Evolutionary conservation across 2,329 filamentous ascomycete species (phyloP).

Genomic region (Neofusicoccum kwambonambiense): DNA sequence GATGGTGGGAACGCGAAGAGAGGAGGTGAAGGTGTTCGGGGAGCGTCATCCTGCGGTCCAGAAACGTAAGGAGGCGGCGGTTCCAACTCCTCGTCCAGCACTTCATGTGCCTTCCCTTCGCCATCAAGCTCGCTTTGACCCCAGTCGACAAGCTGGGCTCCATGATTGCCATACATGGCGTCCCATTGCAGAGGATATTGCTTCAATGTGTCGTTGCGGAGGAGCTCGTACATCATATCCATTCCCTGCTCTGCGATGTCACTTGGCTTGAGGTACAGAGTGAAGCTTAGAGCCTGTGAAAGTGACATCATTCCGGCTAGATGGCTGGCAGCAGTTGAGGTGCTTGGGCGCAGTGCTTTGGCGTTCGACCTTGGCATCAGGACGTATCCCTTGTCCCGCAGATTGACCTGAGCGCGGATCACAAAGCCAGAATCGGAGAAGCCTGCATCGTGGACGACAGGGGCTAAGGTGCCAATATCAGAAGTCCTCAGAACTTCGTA

Average conservation of each 20-base stretch:
- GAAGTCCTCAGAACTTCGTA: not conserved
- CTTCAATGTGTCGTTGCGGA: not conserved
- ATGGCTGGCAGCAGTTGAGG: not conserved
- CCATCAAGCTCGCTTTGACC: not conserved
- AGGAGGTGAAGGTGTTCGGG: not conserved
- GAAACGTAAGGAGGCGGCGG: constrained; percentile 3
- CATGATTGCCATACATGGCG: not conserved
- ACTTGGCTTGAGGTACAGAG: constrained; percentile 13
- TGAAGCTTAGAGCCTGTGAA: not conserved
- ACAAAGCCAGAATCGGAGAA: not conserved
- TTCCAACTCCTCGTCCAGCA: not conserved
- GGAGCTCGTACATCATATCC: not conserved
- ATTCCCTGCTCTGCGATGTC: constrained; percentile 11
- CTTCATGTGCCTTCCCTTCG: not conserved
- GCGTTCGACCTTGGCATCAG: constrained; percentile 12
- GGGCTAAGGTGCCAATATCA: not conserved
- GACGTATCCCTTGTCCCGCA: not conserved
- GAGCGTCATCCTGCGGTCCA: not conserved
- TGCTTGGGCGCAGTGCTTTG: constrained; percentile 3
- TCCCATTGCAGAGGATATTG: constrained; percentile 1
- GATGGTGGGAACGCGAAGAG: not conserved
- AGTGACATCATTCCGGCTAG: not conserved
- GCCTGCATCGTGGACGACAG: constrained; percentile 11
- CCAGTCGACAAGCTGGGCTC: constrained; percentile 4
- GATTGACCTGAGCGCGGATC: not conserved